phyloP scores from a whole-genome alignment of 495 filamentous ascomycete genomes.

The Letharia lupina region DNA sequence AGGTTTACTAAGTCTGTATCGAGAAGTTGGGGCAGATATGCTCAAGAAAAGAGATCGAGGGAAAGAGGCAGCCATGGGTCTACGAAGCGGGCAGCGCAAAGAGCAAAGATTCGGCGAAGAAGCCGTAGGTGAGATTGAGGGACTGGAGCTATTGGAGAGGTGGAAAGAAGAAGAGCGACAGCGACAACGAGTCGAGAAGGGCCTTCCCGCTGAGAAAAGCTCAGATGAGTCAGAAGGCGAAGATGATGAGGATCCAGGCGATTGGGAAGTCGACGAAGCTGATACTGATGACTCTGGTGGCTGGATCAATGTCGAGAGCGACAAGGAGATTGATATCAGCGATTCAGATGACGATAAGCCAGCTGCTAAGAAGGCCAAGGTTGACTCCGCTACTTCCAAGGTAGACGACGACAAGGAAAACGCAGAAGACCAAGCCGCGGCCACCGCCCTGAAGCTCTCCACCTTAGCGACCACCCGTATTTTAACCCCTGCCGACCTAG shows the following conservation, averaged over 20 bases:
- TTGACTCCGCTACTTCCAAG: conserved; percentile 9
- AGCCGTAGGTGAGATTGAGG: conserved; percentile 75
- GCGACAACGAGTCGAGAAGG: conserved; percentile 59
- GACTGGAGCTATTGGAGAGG: conserved; percentile 79
- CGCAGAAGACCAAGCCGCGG: conserved; percentile 13
- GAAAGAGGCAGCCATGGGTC: conserved; percentile 80
- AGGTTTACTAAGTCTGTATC: conserved; percentile 79
- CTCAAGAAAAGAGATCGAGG: conserved; percentile 84
- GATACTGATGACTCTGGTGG: conserved; percentile 71
- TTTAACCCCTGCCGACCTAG: conserved; percentile 83
- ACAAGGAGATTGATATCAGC: conserved; percentile 68
- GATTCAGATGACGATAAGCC: conserved; percentile 63
- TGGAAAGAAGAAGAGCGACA: conserved; percentile 87
- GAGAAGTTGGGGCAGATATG: conserved; percentile 83
- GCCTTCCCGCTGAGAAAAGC: conserved; percentile 48
- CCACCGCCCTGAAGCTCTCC: conserved; percentile 35
- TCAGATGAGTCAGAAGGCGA: conserved; percentile 47
- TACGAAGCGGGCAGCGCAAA: conserved; percentile 60
- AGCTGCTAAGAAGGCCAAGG: conserved; percentile 52
- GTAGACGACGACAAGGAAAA: conserved; percentile 25
- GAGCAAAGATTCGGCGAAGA: conserved; percentile 71
- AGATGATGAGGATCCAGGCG: conserved; percentile 63
- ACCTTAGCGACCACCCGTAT: conserved; percentile 79
- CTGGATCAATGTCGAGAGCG: conserved; percentile 86
- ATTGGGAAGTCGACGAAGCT: conserved; percentile 75